Base-by-base conservation (phyloP, 2,329 filamentous ascomycete species). In the Penicillium sp. region DNA sequence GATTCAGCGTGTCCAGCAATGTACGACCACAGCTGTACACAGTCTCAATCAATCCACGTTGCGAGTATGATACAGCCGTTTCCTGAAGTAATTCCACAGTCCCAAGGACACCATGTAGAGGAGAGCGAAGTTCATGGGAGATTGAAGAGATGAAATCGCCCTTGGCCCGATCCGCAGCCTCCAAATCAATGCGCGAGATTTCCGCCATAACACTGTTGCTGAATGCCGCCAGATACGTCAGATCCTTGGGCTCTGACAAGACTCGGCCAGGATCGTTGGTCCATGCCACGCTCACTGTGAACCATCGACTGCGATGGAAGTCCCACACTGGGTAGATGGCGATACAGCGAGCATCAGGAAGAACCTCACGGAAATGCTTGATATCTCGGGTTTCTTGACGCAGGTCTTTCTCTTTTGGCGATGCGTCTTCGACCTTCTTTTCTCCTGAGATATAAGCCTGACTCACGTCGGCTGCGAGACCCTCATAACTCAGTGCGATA, bases 1-100 rank as follows among this genome's bases (percentile, higher is more conserved):
- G 55, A 26, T 66, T 62, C 29, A 71, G 60, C 0, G 64, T 67
- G 31, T 69, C 66, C 1, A 70, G 48, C 0, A 71, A 48, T 0
- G 67, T 69, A 2, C 60, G 56, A 1, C 63, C 67, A 41, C 66
- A 71, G 6, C 53, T 61, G 20, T 61, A 56, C 12, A 69, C 60
- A 0, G 65, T 62, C 23, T 60, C 49, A 1, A 65, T 49, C 37
- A 65, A 40, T 3, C 52, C 52, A 11, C 47, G 46, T 22, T 65
- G 61, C 3, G 51, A 45, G 9, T 53, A 47, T 7, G 49, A 50
- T 25, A 56, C 49, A 2, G 43, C 47, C 1, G 57, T 55, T 23
- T 64, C 62, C 20, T 51, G 44, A 5, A 64, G 43, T 9, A 65
- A 44, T 23, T 65, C 60, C 10, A 55, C 45, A 0, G 50, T 59